Percentiles rank a stretch among this genome's conserved stretches.
phyloP scores from a whole-genome alignment of 2,329 filamentous ascomycete genomes.

The Alternaria arbusti region DNA sequence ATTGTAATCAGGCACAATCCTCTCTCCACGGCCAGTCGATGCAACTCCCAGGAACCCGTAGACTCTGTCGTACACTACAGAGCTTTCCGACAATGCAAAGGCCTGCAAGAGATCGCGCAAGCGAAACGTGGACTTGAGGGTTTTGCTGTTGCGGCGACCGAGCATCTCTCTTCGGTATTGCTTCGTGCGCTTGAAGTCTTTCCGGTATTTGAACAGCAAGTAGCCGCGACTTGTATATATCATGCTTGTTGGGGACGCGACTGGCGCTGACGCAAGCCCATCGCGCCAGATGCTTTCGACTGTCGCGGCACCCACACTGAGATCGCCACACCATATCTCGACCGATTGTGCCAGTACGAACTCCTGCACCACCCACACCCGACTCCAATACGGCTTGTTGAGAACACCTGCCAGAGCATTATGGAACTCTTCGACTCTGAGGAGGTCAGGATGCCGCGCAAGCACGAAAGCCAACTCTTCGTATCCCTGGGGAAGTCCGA shows the following conservation, averaged over 20 bases:
- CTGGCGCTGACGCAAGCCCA: background rate
- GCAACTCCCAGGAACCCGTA: slow-evolving; percentile 22
- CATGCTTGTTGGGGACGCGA: background rate
- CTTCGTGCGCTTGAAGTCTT: slow-evolving; percentile 14
- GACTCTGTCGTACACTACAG: slow-evolving; percentile 14
- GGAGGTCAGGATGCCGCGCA: slow-evolving; percentile 9
- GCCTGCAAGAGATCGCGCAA: slow-evolving; percentile 19
- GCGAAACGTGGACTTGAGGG: slow-evolving; percentile 10
- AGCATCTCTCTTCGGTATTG: slow-evolving; percentile 12
- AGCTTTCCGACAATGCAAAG: slow-evolving; percentile 16
- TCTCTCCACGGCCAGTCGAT: slow-evolving; percentile 5
- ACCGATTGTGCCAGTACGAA: slow-evolving; percentile 18
- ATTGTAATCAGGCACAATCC: slow-evolving; percentile 19
- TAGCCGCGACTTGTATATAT: slow-evolving; percentile 12
- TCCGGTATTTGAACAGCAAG: slow-evolving; percentile 17
- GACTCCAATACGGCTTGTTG: slow-evolving; percentile 19
- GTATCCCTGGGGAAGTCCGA: slow-evolving; percentile 6
- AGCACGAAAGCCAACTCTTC: slow-evolving; percentile 20
- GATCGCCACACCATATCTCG: slow-evolving; percentile 18
- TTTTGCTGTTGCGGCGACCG: slow-evolving; percentile 13
- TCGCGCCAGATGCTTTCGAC: slow-evolving; percentile 19
- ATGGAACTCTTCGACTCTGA: slow-evolving; percentile 11
- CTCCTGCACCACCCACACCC: slow-evolving; percentile 21
- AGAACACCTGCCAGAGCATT: slow-evolving; percentile 5
- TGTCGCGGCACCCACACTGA: slow-evolving; percentile 3